These are phyloP conservation scores for Leucaena leucocephala DNA, from an alignment of 306 rosid species.

Conservation along the genomic window DNA sequence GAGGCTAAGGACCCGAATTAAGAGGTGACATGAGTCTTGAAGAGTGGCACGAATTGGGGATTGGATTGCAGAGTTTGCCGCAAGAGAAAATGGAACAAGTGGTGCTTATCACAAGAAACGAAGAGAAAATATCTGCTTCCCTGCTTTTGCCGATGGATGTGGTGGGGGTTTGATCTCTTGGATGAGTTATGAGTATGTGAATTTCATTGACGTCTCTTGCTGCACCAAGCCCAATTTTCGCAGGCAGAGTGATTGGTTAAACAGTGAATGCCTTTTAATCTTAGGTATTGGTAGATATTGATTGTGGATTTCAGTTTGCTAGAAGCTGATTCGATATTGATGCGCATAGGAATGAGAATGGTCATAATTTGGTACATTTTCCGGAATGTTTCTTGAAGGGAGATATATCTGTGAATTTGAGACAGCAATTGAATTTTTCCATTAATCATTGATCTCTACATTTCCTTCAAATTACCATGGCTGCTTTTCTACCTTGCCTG, in stretches of 20 bases:
- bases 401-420: slow-evolving; percentile 7
- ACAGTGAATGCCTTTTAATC: background rate
- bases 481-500: background rate
- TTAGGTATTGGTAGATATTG: slow-evolving; percentile 35
- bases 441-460: background rate
- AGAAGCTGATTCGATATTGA: slow-evolving; percentile 21
- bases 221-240: background rate
- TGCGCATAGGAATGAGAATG: slow-evolving; percentile 36
- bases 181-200: background rate
- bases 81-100: slow-evolving; percentile 94
- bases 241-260: background rate
- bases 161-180: background rate
- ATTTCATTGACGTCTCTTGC: background rate
- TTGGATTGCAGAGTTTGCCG: slow-evolving; percentile 88
- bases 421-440: background rate
- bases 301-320: slow-evolving; percentile 33
- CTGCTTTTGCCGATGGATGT: background rate
- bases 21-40: slow-evolving; percentile 82
- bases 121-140: slow-evolving; percentile 54
- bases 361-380: slow-evolving; percentile 2
- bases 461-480: background rate
- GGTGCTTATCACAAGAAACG: slow-evolving; percentile 64
- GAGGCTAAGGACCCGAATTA: slow-evolving; percentile 86
- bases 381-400: slow-evolving; percentile 3
- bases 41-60: slow-evolving; percentile 80